These are phyloP conservation scores for Pyracantha coccinea DNA, from an alignment of 331 rosid genomes.

Conservation along the genomic window DNA sequence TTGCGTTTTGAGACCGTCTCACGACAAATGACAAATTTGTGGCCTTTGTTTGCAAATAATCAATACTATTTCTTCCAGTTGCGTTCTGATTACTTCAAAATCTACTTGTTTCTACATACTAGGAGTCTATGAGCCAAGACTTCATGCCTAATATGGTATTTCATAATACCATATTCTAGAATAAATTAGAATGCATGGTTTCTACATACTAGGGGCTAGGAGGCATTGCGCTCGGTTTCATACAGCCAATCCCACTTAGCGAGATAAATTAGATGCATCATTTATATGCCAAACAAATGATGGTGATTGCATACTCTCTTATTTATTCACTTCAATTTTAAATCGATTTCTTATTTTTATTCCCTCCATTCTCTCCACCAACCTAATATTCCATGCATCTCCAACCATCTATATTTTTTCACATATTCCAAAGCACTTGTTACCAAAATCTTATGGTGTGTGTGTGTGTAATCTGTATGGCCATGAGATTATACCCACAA, in stretches of 20 bases:
- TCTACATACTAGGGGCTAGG: too few relatives aligned
- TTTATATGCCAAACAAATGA: not conserved
- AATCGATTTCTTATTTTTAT: not conserved
- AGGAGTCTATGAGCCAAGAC: not conserved
- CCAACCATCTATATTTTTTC: too few relatives aligned
- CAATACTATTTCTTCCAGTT: not conserved
- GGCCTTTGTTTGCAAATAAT: not conserved
- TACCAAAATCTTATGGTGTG: too few relatives aligned
- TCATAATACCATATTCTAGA: not conserved
- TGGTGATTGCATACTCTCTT: not conserved
- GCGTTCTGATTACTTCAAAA: not conserved
- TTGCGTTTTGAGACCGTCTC: not conserved
- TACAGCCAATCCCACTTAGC: too few relatives aligned
- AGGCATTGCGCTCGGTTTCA: too few relatives aligned
- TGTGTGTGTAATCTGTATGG: too few relatives aligned
- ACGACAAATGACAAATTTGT: not conserved
- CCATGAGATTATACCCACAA: too few relatives aligned
- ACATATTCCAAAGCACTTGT: too few relatives aligned
- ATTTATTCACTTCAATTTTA: not conserved
- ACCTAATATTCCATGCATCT: not conserved
- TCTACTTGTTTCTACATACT: not conserved
- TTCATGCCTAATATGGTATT: not conserved
- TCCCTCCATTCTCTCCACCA: not conserved
- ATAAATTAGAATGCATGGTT: too few relatives aligned
- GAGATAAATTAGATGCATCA: too few relatives aligned